Evolutionary conservation across 2,329 filamentous ascomycete species (phyloP).

Genomic region (Penicillium expansum): DNA sequence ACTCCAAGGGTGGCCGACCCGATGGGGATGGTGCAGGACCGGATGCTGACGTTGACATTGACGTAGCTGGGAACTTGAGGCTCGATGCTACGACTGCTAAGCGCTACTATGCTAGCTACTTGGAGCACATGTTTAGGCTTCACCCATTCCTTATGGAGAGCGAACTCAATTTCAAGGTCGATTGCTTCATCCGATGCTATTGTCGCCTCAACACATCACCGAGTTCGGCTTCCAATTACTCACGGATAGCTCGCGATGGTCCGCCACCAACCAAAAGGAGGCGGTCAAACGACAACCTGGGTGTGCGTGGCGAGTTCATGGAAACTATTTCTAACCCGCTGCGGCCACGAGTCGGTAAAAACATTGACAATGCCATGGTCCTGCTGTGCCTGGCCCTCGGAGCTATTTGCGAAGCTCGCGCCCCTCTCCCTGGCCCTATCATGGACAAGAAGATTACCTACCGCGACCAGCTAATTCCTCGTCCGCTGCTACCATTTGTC

Average conservation of each 20-base stretch:
- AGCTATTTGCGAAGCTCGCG: conserved; percentile 65
- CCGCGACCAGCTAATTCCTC: conserved; percentile 30
- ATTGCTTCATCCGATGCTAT: conserved; percentile 51
- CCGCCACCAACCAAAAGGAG: conserved; percentile 39
- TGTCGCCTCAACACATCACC: conserved; percentile 32
- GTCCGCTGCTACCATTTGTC: conserved; percentile 13
- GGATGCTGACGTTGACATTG: conserved; percentile 49
- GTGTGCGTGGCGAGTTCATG: conserved; percentile 23
- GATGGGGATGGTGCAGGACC: conserved; percentile 19
- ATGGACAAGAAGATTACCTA: conserved; percentile 34
- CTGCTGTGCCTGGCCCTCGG: conserved; percentile 82
- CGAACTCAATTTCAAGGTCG: conserved; percentile 53
- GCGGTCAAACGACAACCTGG: conserved; percentile 34
- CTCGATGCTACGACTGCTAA: conserved; percentile 53
- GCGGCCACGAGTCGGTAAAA: conserved; percentile 48
- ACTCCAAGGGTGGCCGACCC: conserved; percentile 5
- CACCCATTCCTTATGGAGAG: conserved; percentile 62
- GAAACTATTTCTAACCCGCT: conserved; percentile 4
- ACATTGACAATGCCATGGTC: conserved; percentile 76
- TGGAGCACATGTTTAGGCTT: conserved; percentile 60
- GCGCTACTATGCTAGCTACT: conserved; percentile 54
- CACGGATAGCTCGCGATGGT: conserved; percentile 18
- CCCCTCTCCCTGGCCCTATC: conserved; percentile 55
- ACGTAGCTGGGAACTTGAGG: conserved; percentile 50
- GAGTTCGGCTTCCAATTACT: not conserved